Evolutionary conservation across 371 early-diverging fungal species (phyloP), one percentile per base, ranked within the genome.

Genomic region (Umbelopsis sp.): DNA sequence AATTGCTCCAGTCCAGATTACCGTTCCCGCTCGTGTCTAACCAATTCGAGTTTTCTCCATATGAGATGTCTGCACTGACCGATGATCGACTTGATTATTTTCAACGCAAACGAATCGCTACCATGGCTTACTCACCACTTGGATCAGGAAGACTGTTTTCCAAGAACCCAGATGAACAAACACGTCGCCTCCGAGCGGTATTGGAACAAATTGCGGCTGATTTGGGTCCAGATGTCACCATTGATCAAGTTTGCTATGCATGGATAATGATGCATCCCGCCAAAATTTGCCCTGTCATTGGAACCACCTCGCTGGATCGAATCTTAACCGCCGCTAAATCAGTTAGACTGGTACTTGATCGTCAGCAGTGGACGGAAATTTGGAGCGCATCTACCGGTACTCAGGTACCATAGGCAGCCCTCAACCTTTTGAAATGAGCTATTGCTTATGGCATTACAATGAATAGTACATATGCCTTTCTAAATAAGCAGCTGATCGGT

Each of bases 71-170:
- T 62, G 71, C 53, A 44, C 74, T 50, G 74, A 72, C 62, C 63
- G 72, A 45, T 53, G 50, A 63, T 32, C 41, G 52, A 32, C 70
- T 66, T 22, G 53, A 69, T 38, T 53, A 62, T 62, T 62, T 53
- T 48, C 63, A 72, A 63, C 52, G 57, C 32, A 44, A 41, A 25
- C 71, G 77, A 35, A 64, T 72, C 10, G 20, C 44, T 16, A 73
- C 74, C 25, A 80, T 80, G 80, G 70, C 71, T 16, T 80, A 78
- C 76, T 74, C 74, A 53, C 80, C 80, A 12, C 69, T 80, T 63
- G 77, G 68, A 41, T 78, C 78, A 18, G 80, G 80, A 35, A 50
- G 65, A 29, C 41, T 80, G 35, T 79, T 80, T 51, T 20, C 44
- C 7, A 41, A 51, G 41, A 64, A 67, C 16, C 48, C 66, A 20